Conservation (phyloP, 129 eudicot genomes). For the Flaveria ramosissima region DNA sequence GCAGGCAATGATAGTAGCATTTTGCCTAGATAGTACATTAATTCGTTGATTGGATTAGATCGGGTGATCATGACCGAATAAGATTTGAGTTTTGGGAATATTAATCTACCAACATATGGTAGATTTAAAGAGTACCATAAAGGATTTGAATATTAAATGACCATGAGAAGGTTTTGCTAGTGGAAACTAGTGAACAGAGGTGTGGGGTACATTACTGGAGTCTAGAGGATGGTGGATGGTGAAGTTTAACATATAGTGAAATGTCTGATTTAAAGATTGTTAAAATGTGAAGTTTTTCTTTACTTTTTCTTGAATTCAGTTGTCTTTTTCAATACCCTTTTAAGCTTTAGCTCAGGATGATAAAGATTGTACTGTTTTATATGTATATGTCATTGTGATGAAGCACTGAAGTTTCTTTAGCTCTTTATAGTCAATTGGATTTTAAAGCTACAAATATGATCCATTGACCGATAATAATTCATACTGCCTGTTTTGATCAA, state of each 20-base stretch:
- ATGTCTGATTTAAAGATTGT: conserved; percentile 28
- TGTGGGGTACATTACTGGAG: conserved; percentile 23
- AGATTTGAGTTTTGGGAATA: conserved; percentile 28
- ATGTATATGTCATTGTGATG: conserved; percentile 38
- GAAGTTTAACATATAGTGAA: conserved; percentile 46
- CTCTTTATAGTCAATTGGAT: background rate
- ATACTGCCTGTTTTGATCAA: background rate
- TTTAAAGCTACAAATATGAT: no score
- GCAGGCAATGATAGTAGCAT: conserved; percentile 31
- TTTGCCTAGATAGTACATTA: conserved; percentile 30
- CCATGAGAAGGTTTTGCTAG: conserved; percentile 30
- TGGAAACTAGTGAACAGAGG: conserved; percentile 49
- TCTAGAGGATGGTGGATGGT: conserved; percentile 28
- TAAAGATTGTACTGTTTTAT: conserved; percentile 41
- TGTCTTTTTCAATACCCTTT: conserved; percentile 42
- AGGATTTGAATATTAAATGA: conserved; percentile 33
- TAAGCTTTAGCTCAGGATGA: conserved; percentile 42
- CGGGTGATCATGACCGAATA: conserved; percentile 31
- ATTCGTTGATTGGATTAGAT: conserved; percentile 45
- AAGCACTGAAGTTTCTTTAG: conserved; percentile 27
- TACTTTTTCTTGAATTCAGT: conserved; percentile 32
- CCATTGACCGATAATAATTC: background rate
- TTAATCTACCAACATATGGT: conserved; percentile 51
- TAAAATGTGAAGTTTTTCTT: conserved; percentile 26
- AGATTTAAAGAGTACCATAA: conserved; percentile 36